phyloP scores from a whole-genome alignment of 371 early-diverging fungal genomes.

The Catenaria anguillulae region DNA sequence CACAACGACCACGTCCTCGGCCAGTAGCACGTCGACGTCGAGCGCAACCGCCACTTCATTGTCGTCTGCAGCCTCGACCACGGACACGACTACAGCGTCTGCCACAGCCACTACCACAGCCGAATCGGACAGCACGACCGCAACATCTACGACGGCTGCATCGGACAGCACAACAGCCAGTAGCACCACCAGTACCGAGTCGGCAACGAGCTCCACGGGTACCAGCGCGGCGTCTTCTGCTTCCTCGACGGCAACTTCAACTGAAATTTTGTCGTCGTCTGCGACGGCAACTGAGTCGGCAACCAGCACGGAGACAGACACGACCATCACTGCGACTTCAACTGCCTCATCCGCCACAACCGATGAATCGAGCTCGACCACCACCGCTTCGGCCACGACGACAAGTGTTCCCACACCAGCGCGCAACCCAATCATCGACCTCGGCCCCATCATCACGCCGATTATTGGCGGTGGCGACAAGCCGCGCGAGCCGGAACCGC shows the following conservation, averaged over 20 bases:
- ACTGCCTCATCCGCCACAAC: not conserved
- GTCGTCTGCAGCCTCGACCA: not conserved
- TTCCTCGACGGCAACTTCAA: too few species aligned
- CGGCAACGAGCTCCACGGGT: not conserved
- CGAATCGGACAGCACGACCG: not conserved
- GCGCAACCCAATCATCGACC: too few species aligned
- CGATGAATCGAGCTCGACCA: not conserved
- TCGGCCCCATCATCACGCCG: too few species aligned
- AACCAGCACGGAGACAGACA: not conserved
- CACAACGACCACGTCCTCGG: not conserved
- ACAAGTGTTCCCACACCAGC: too few species aligned
- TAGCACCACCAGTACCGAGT: not conserved
- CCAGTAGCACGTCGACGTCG: not conserved
- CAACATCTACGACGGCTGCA: not conserved
- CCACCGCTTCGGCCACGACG: not conserved
- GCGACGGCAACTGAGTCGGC: too few species aligned
- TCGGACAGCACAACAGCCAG: not conserved
- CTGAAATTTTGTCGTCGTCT: too few species aligned
- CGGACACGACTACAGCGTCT: not conserved
- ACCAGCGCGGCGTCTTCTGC: not conserved
- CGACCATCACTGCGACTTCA: not conserved
- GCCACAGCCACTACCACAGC: not conserved
- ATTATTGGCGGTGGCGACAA: too few species aligned
- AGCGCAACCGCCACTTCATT: not conserved
- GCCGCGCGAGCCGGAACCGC: too few species aligned